Evolutionary conservation across 306 rosid species (phyloP).

Genomic region (Vigna unguiculata): DNA sequence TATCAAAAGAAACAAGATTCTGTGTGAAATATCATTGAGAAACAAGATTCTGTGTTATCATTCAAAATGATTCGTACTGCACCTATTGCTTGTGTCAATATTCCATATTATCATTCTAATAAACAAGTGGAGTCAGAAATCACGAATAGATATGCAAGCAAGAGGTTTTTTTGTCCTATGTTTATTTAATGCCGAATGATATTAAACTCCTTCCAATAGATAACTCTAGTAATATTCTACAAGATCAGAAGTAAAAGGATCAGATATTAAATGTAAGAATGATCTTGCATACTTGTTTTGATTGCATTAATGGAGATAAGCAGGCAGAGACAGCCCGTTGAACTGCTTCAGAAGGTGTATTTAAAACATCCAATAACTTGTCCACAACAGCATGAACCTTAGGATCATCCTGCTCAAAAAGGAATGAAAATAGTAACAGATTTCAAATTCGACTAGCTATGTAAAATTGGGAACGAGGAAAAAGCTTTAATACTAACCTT

Average conservation of each 20-base stretch:
- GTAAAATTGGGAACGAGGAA: constrained; percentile 11
- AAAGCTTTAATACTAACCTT: constrained; percentile 59
- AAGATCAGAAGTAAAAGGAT: constrained; percentile 29
- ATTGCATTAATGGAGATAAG: constrained; percentile 92
- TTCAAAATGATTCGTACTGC: neutral
- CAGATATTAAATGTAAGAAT: constrained; percentile 25
- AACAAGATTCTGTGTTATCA: neutral
- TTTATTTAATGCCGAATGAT: neutral
- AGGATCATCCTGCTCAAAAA: constrained; percentile 81
- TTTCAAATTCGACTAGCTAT: constrained; percentile 1
- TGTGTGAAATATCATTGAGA: no score
- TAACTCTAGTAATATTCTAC: constrained; percentile 29
- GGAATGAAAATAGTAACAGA: constrained; percentile 17
- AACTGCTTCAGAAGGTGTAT: constrained; percentile 98
- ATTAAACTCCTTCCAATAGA: neutral
- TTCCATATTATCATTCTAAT: constrained; percentile 3
- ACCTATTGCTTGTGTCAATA: neutral
- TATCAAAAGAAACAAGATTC: no score
- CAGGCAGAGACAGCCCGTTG: constrained; percentile 96
- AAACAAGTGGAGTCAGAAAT: neutral
- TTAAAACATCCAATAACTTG: constrained; percentile 90
- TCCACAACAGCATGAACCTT: constrained; percentile 93
- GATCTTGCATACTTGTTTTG: constrained; percentile 73
- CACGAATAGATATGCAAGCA: constrained; percentile 17
- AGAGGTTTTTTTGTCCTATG: neutral